Base-by-base conservation (phyloP, 352 stramenopile genomes). In the Bremia lactucae region DNA sequence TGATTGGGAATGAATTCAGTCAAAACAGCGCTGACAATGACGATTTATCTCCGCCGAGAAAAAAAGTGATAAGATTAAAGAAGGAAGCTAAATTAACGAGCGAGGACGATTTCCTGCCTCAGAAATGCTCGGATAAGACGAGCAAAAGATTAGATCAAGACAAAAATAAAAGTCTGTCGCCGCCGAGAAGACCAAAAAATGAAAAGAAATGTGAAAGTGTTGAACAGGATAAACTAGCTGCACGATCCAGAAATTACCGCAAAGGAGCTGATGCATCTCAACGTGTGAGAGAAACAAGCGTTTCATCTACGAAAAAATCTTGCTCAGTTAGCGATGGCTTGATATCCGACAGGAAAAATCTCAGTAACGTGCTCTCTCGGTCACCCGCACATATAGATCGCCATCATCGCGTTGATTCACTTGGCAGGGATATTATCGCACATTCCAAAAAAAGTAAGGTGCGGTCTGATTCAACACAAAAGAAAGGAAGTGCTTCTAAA, bases 11-110 rank as follows among this genome's bases (percentile, higher is more conserved):
- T 20, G 54, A 68, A 6, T 55, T 36, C 36, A 14, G 31, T 23
- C 46, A 52, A 16, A 52, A 63, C 8, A 22, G 45, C 0, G 11
- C 36, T 4, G n/a, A 56, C 4, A 52, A 67, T 9, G 47, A 24
- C 6, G 67, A 83, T 48, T 38, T 74, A 10, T 83, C 71, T 18
- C 69, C 72, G 4, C 70, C 69, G 14, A 52, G 72, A 10, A 80
- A 74, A 31, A 61, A 44, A 21, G 7, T n/a, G 11, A 18, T 5
- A 36, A 23, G 7, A 24, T 11, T 52, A 31, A 52, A 48, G 16
- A 53, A 35, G 21, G 38, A 55, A n/a, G 62, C 60, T 7, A 37
- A 62, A 8, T 29, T 64, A 4, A 55, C 50, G 11, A 55, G 59
- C 36, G 40, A 52, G 7, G 59, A 73, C 44, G 42, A 42, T 3